phyloP scores from a whole-genome alignment of 148 eudicot genomes.

The Rhododendron ferrugineum region DNA sequence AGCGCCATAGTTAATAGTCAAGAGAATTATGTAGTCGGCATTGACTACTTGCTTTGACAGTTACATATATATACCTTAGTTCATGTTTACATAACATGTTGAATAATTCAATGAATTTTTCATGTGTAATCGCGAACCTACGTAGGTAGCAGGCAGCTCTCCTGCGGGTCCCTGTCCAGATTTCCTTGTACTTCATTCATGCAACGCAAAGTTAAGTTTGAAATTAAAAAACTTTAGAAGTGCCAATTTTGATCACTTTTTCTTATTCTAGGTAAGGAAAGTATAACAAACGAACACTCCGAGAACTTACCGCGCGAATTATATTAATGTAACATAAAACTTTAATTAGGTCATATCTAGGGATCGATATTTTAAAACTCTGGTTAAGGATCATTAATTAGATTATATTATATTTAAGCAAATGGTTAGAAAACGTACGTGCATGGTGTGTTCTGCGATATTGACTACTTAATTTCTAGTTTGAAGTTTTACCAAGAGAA shows the following conservation, averaged over 20 bases:
- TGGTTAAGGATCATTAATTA: too few relatives aligned
- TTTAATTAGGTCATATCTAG: too few relatives aligned
- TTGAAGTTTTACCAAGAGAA: too few relatives aligned
- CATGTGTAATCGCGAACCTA: background rate
- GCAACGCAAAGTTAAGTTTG: background rate
- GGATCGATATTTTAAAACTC: too few relatives aligned
- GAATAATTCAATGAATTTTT: background rate
- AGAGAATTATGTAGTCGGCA: background rate
- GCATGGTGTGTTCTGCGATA: too few relatives aligned
- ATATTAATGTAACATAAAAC: too few relatives aligned
- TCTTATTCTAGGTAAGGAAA: background rate
- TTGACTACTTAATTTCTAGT: too few relatives aligned
- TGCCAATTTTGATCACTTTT: background rate
- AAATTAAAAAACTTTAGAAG: background rate
- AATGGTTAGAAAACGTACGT: too few relatives aligned
- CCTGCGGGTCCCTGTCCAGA: background rate
- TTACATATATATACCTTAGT: too few relatives aligned
- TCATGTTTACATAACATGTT: background rate
- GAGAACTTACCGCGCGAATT: too few relatives aligned
- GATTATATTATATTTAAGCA: too few relatives aligned
- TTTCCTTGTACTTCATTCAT: background rate
- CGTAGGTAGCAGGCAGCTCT: background rate
- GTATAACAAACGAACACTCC: too few relatives aligned
- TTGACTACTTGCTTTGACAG: background rate
- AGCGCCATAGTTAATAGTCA: background rate